phyloP scores from a whole-genome alignment of 805 yeast species.

The Yamadazyma ubonensis region DNA sequence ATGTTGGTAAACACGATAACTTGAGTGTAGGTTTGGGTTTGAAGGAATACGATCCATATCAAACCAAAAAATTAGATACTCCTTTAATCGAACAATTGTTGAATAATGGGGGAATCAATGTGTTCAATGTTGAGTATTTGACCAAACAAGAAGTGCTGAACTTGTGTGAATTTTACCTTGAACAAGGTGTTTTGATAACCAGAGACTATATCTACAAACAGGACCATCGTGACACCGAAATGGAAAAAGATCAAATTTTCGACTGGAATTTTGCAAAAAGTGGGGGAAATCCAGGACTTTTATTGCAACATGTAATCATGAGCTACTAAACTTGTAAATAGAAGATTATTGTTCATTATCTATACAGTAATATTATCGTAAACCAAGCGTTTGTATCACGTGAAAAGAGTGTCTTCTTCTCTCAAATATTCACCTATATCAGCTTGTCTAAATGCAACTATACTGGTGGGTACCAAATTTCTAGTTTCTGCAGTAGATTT shows the following conservation, averaged over 20 bases:
- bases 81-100: constrained; percentile 49
- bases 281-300: constrained; percentile 41
- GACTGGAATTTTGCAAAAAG: constrained; percentile 32
- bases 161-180: constrained; percentile 32
- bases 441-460: constrained; percentile 94
- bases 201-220: constrained; percentile 33
- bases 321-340: constrained; percentile 18
- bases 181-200: constrained; percentile 31
- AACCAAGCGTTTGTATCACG: constrained; percentile 35
- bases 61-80: constrained; percentile 50
- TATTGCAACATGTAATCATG: constrained; percentile 32
- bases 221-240: constrained; percentile 11
- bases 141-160: constrained; percentile 30
- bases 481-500: constrained; percentile 88
- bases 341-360: constrained; percentile 5
- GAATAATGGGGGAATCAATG: constrained; percentile 27
- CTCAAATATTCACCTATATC: constrained; percentile 97
- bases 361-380: constrained; percentile 16
- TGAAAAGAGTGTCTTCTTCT: constrained; percentile 94
- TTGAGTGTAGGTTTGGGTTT: constrained; percentile 59
- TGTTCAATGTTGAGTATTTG: constrained; percentile 26
- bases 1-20: constrained; percentile 49
- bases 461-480: constrained; percentile 86
- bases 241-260: constrained; percentile 25
- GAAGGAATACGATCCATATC: constrained; percentile 55